Conservation (phyloP, 108 stramenopile genomes). For the Nitzschia sp. region DNA sequence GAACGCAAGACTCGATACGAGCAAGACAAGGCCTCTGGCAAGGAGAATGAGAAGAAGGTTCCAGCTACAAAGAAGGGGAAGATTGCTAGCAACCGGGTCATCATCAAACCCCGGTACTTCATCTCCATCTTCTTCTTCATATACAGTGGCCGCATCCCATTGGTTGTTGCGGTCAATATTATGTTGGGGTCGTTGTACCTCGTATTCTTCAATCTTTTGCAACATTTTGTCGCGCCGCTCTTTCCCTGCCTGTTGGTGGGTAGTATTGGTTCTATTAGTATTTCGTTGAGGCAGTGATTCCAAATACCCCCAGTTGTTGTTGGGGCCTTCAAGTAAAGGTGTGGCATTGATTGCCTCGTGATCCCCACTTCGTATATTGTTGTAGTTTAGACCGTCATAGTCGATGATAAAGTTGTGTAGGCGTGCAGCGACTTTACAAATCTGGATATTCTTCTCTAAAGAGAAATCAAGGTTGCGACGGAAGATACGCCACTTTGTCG, state of each 20-base stretch:
- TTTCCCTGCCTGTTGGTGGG: no score
- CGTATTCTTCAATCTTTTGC: not conserved
- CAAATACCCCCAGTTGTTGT: conserved; percentile 8
- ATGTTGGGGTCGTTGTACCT: not conserved
- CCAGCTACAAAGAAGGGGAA: no score
- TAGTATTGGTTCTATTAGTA: not conserved
- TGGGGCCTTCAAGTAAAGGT: not conserved
- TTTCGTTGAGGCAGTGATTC: not conserved
- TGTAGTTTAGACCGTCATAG: not conserved
- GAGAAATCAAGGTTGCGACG: not conserved
- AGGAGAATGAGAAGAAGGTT: no score
- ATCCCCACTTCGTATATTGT: not conserved
- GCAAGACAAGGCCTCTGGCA: no score
- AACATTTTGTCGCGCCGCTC: not conserved
- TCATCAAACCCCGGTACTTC: no score
- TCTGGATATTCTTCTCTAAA: not conserved
- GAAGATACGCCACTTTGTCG: conserved; percentile 29
- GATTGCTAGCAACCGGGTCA: no score
- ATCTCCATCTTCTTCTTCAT: no score
- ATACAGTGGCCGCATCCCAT: not conserved
- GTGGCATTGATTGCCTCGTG: not conserved
- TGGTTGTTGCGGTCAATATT: conserved; percentile 7
- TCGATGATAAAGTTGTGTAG: conserved; percentile 30
- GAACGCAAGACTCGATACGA: no score
- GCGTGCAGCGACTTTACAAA: not conserved